Percentiles rank a stretch among this genome's conserved stretches.
Evolutionary conservation across 805 yeast genomes (phyloP).

Genomic region (Nakazawaea peltata): DNA sequence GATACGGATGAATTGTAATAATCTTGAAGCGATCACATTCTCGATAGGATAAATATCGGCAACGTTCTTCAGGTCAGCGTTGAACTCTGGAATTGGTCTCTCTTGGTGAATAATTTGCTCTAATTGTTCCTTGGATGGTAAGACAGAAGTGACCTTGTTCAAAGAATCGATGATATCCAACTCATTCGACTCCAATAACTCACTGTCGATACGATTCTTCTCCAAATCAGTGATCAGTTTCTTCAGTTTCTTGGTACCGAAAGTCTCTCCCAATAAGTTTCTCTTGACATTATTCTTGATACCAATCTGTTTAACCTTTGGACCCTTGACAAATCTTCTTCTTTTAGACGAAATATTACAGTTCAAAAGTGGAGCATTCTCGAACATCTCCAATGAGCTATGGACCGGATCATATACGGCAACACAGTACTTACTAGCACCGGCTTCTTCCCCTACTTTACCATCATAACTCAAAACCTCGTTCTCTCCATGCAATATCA

Average conservation of each 20-base stretch:
- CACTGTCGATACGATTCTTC: slow-evolving; percentile 82
- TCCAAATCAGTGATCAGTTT: slow-evolving; percentile 77
- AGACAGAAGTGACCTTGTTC: slow-evolving; percentile 53
- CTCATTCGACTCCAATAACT: slow-evolving; percentile 64
- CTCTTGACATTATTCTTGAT: slow-evolving; percentile 52
- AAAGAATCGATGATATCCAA: slow-evolving; percentile 78
- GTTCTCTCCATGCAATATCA: slow-evolving; percentile 71
- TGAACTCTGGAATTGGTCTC: slow-evolving; percentile 77
- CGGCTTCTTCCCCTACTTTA: slow-evolving; percentile 23
- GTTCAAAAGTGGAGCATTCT: slow-evolving; percentile 51
- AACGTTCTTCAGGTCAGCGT: slow-evolving; percentile 72
- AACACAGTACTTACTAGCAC: slow-evolving; percentile 48
- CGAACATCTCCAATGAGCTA: slow-evolving; percentile 55
- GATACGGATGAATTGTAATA: slow-evolving; percentile 56
- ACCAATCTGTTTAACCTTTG: slow-evolving; percentile 49
- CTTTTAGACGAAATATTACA: slow-evolving; percentile 58
- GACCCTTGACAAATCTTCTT: slow-evolving; percentile 50
- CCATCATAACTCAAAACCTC: slow-evolving; percentile 71
- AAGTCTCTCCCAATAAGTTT: slow-evolving; percentile 86
- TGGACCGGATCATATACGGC: slow-evolving; percentile 72
- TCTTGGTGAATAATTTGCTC: slow-evolving; percentile 48
- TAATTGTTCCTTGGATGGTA: slow-evolving; percentile 68
- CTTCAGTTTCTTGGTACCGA: slow-evolving; percentile 95
- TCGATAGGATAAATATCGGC: slow-evolving; percentile 76
- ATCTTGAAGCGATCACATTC: slow-evolving; percentile 61